Conservation (phyloP, 306 rosid genomes). For the Gillenia trifoliata region DNA sequence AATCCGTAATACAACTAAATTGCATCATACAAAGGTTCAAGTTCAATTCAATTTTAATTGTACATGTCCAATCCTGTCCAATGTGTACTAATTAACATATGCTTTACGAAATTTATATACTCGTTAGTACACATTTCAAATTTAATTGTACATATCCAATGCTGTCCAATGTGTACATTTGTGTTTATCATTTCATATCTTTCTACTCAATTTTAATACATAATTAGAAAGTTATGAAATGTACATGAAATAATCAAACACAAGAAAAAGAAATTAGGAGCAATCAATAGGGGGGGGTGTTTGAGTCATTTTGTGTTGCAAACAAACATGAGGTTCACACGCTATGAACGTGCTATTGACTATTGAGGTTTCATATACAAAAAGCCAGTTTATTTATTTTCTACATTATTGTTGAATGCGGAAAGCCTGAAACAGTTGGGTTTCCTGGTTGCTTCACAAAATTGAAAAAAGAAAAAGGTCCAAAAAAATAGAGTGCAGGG, state of each 20-base stretch:
- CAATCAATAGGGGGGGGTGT: not conserved
- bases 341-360: not conserved
- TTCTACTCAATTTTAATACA: too few relatives aligned
- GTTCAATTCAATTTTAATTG: not conserved
- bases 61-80: too few relatives aligned
- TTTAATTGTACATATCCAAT: too few relatives aligned
- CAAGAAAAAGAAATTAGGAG: not conserved
- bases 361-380: not conserved
- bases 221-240: not conserved
- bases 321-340: not conserved
- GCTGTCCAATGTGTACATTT: too few relatives aligned
- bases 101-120: too few relatives aligned
- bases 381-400: not conserved
- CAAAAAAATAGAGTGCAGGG: not conserved
- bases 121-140: too few relatives aligned
- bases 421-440: not conserved
- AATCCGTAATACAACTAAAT: too few relatives aligned
- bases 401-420: not conserved
- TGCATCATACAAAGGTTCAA: not conserved
- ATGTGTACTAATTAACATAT: too few relatives aligned
- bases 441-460: slow-evolving; percentile 10
- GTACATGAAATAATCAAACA: not conserved
- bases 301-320: not conserved
- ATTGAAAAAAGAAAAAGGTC: not conserved
- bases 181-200: too few relatives aligned